phyloP scores from a whole-genome alignment of 768 basidiomycete genomes.

The Crassisporium funariophilum region DNA sequence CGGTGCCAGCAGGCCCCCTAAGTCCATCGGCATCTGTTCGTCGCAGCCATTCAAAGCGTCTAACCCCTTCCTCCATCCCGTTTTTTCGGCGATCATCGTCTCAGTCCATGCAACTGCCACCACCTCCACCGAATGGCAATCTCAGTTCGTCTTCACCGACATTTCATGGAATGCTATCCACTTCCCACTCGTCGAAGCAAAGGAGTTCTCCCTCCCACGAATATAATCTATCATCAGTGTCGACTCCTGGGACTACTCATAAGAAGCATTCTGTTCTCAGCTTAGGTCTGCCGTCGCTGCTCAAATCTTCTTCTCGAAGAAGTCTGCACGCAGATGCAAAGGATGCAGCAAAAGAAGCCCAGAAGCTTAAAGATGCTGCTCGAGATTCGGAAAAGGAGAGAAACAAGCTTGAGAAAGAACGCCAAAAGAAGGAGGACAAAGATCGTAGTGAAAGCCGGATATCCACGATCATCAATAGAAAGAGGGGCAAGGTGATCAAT shows the following conservation, averaged over 20 bases:
- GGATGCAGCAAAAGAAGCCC: slow-evolving; percentile 50
- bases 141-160: slow-evolving; percentile 55
- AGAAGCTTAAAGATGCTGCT: slow-evolving; percentile 40
- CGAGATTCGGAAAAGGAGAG: slow-evolving; percentile 56
- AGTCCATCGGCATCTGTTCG: slow-evolving; percentile 74
- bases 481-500: slow-evolving; percentile 81
- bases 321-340: slow-evolving; percentile 74
- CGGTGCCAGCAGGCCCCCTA: slow-evolving; percentile 65
- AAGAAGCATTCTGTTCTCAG: slow-evolving; percentile 86
- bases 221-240: slow-evolving; percentile 50
- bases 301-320: slow-evolving; percentile 84
- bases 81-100: slow-evolving; percentile 93
- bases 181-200: slow-evolving; percentile 44
- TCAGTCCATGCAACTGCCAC: slow-evolving; percentile 76
- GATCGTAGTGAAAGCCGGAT: slow-evolving; percentile 90
- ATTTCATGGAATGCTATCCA: slow-evolving; percentile 25
- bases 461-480: slow-evolving; percentile 84
- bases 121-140: slow-evolving; percentile 41
- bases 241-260: slow-evolving; percentile 60
- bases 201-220: slow-evolving; percentile 58
- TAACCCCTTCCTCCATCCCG: slow-evolving; percentile 91
- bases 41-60: slow-evolving; percentile 73
- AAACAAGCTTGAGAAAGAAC: slow-evolving; percentile 47
- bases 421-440: slow-evolving; percentile 76
- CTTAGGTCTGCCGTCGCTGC: slow-evolving; percentile 75